Evolutionary conservation across 2,329 filamentous ascomycete genomes (phyloP), one percentile per base, ranked within the genome.

Genomic region (Zymoseptoria tritici): DNA sequence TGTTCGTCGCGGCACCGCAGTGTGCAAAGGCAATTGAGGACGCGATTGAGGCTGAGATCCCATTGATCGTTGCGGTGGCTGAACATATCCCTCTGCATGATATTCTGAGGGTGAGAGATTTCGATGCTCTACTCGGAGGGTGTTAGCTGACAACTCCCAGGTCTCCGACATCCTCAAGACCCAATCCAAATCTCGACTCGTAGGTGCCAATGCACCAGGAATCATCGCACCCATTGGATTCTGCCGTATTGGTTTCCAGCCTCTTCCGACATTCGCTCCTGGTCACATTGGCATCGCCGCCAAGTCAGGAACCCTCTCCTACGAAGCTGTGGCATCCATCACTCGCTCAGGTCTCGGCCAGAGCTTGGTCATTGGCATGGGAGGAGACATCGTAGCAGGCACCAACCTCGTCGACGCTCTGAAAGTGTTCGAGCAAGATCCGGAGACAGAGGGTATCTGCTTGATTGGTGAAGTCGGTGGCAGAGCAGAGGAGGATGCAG

Each of bases 21-120:
- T 89, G 89, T 1, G 80, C 85, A 0, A 79, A 79, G 24, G 89
- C 89, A 0, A 91, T 93, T 67, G 86, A 90, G 71, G 88, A 92
- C 71, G 89, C 89, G 1, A 89, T 91, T 56, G 88, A 87, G 72
- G 88, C 88, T 0, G 88, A 92, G 69, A 85, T 92, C 0, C 87
- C 88, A 0, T 79, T 92, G 1, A 85, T 92, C 21, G 88, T 91
- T 6, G 87, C 88, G 5, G 89, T 93, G 6, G 88, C 89, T 5
- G 89, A 93, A 71, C 88, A 91, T 71, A 87, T 92, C 36, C 89
- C 89, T 0, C 76, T 91, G 19, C 88, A 91, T 71, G 88, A 92
- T 68, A 86, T 92, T 71, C 79, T 92, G 64, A 82, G 87, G 65
- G 86, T 87, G 74, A 63, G 79, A 65, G 55, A 8, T 29, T 8